Evolutionary conservation across 345 rosid genomes (phyloP), one percentile per base, ranked within the genome.

Genomic region (Hypericum androsaemum): DNA sequence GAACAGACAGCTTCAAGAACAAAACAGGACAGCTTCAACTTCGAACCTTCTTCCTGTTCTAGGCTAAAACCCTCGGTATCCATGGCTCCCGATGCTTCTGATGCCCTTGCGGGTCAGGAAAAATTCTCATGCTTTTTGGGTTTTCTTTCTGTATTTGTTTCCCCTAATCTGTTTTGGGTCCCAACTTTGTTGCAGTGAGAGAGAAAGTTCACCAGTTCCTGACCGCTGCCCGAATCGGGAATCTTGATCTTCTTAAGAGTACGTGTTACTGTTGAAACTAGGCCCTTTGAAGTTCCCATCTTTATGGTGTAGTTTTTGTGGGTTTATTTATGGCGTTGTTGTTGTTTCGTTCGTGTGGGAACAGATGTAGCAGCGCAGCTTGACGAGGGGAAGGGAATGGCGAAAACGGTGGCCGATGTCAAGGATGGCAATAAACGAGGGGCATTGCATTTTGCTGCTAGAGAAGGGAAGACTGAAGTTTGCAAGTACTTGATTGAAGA

Each of bases 361-460:
- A 52, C 69, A 90, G 96, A 68, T 37, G 54, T 80, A 45, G 95
- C 95, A 5, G 41, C 66, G 44, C 79, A 84, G 75, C 87, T 90
- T 7, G 98, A 83, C 71, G 89, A 82, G 11, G 96, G 95, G 14
- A 75, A 84, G 64, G 95, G 74, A 51, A 35, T 82, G 39, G 67
- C 70, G 5, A 65, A 62, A 64, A 79, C 98, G 8, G 77, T 90
- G 57, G 80, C 75, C 46, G 87, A 78, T 68, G 74, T 84, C 44
- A 90, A 84, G 75, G 96, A 90, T 70, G 98, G 92, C 1, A 87
- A 90, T 64, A 74, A 84, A 70, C 75, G 96, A 43, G 98, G 96
- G 12, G 96, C 96, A 3, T 77, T 87, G 60, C 98, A 90, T 70
- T 90, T 90, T 73, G 94, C 94, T 2, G 95, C 96, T 5, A 80